These are phyloP conservation scores for Penicillium atrosanguineum DNA, from an alignment of 495 filamentous ascomycete genomes.

Conservation along the genomic window DNA sequence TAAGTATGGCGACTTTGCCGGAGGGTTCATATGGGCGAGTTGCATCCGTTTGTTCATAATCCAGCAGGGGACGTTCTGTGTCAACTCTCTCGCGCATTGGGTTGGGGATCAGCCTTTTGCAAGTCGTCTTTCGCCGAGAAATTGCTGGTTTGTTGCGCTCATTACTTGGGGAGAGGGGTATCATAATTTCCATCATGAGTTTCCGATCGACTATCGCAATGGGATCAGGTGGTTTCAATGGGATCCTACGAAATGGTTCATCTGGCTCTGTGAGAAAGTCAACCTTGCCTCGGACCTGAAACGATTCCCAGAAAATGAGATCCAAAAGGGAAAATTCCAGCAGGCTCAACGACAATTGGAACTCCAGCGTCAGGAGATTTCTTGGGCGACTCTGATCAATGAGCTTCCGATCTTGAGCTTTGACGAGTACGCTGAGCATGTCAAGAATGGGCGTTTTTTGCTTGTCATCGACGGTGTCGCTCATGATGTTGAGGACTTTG, in stretches of 20 bases:
- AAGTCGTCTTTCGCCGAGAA: neutral
- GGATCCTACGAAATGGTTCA: conserved; percentile 93
- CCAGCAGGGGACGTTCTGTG: conserved; percentile 17
- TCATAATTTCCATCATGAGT: conserved; percentile 99
- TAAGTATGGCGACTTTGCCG: conserved; percentile 3
- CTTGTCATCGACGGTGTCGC: conserved; percentile 85
- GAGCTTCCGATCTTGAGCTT: conserved; percentile 58
- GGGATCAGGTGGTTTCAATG: conserved; percentile 93
- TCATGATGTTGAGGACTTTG: conserved; percentile 87
- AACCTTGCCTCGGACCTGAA: conserved; percentile 89
- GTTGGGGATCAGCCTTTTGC: conserved; percentile 10
- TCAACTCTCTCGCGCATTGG: conserved; percentile 23
- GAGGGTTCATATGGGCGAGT: conserved; percentile 16
- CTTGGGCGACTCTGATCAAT: conserved; percentile 63
- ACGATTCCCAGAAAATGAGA: conserved; percentile 91
- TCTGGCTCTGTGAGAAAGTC: conserved; percentile 84
- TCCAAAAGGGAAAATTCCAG: conserved; percentile 92
- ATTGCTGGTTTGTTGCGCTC: conserved; percentile 1
- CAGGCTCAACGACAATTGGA: conserved; percentile 94
- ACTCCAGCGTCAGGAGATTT: conserved; percentile 76
- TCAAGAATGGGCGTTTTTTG: conserved; percentile 77
- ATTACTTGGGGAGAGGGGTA: conserved; percentile 91
- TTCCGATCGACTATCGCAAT: conserved; percentile 94
- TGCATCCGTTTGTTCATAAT: neutral
- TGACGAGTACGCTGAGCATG: conserved; percentile 83